phyloP scores from a whole-genome alignment of 2,329 filamentous ascomycete genomes.

The Trichoderma sp. region DNA sequence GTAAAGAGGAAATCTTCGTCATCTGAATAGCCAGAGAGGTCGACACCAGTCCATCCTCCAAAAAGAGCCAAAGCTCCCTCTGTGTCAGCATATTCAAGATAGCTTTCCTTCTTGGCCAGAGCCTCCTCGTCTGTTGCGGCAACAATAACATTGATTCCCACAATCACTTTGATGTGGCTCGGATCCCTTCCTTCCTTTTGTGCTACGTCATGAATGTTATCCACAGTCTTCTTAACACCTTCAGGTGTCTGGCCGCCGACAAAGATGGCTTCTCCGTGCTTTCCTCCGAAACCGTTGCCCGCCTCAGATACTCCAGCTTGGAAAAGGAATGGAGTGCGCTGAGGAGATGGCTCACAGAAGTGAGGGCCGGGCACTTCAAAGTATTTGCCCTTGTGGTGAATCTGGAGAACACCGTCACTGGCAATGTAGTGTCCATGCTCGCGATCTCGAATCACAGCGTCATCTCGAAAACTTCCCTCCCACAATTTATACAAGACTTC shows the following conservation, averaged over 20 bases:
- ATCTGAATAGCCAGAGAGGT: constrained; percentile 14
- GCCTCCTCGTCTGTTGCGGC: constrained; percentile 17
- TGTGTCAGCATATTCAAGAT: constrained; percentile 15
- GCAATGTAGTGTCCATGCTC: constrained; percentile 10
- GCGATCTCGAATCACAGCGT: constrained; percentile 10
- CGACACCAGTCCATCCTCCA: constrained; percentile 15
- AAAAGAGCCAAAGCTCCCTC: constrained; percentile 18
- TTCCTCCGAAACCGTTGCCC: constrained; percentile 18
- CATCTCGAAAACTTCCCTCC: constrained; percentile 19
- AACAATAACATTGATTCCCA: constrained; percentile 15
- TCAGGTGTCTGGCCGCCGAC: constrained; percentile 14
- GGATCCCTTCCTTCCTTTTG: constrained; percentile 2
- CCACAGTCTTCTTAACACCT: constrained; percentile 5
- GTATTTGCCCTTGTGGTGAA: constrained; percentile 17
- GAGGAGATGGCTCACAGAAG: constrained; percentile 16
- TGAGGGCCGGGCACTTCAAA: constrained; percentile 17
- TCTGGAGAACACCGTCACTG: constrained; percentile 11
- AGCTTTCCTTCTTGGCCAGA: constrained; percentile 4
- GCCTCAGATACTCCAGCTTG: constrained; percentile 18
- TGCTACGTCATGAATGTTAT: constrained; percentile 11
- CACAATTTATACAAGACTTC: constrained; percentile 17
- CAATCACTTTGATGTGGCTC: constrained; percentile 15
- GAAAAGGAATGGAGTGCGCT: constrained; percentile 18
- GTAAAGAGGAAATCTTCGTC: constrained; percentile 18
- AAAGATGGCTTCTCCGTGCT: constrained; percentile 18